phyloP scores from a whole-genome alignment of 2,329 filamentous ascomycete species.

The Endoconidiophora laricicola region DNA sequence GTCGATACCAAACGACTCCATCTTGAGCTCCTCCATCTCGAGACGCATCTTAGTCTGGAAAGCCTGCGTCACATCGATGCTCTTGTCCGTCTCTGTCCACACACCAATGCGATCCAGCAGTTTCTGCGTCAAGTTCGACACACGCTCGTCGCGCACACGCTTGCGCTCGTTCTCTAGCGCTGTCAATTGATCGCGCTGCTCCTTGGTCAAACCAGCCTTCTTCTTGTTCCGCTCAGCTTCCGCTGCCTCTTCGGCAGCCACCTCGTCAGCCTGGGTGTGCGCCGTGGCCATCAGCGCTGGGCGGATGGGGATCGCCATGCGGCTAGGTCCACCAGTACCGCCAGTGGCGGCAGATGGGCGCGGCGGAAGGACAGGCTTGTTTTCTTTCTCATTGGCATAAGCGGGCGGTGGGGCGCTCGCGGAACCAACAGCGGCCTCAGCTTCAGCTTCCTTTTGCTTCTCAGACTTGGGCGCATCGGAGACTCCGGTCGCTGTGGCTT shows the following conservation, averaged over 20 bases:
- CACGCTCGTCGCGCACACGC: conserved; percentile 71
- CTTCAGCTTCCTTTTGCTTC: conserved; percentile 19
- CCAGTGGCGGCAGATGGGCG: background rate
- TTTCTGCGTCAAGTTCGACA: conserved; percentile 69
- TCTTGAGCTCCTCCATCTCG: conserved; percentile 95
- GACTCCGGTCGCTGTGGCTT: conserved; percentile 24
- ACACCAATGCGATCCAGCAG: conserved; percentile 77
- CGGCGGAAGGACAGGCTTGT: conserved; percentile 2
- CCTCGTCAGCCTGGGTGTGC: conserved; percentile 44
- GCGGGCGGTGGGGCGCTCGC: too few species aligned
- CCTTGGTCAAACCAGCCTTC: conserved; percentile 71
- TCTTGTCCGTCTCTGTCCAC: conserved; percentile 95
- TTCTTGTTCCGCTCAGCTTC: conserved; percentile 53
- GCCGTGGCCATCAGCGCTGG: conserved; percentile 72
- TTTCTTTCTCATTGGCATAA: conserved; percentile 14
- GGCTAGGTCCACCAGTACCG: conserved; percentile 19
- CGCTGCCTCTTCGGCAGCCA: conserved; percentile 54
- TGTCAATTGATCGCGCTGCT: conserved; percentile 80
- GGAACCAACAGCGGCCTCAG: conserved; percentile 13
- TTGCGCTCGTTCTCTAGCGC: conserved; percentile 79
- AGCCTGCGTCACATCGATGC: conserved; percentile 62
- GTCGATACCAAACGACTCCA: conserved; percentile 95
- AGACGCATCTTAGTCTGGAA: conserved; percentile 90
- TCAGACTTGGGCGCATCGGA: conserved; percentile 18
- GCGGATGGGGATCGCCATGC: conserved; percentile 51